Base-by-base conservation (phyloP, 805 yeast genomes). In the Clavispora vitiphila region DNA sequence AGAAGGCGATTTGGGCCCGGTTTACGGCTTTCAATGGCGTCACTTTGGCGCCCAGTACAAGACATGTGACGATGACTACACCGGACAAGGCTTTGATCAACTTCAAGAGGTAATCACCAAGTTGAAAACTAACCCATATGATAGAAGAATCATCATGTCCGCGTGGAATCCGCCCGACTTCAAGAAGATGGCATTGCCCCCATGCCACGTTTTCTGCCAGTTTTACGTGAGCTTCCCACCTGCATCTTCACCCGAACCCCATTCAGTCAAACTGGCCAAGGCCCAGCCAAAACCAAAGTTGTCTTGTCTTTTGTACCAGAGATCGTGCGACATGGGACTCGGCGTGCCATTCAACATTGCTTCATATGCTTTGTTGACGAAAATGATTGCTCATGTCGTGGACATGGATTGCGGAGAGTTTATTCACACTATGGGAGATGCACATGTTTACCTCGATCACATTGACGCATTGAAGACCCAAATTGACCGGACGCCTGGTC, bases 121-220 rank as follows among this genome's bases (percentile, higher is more conserved):
- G 48, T 69, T 93, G 50, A 88, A 83, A 55, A 85, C 78, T 6
- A 89, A 86, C 56, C 99, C 99, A 3, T 87, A 86, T 57, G 98
- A 93, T 62, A 77, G 99, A 58, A 74, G 99, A 62, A 88, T 93
- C 54, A 88, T 93, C 43, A 67, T 93, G 77, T 83, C 95, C 35
- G 99, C 99, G 0, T 93, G 99, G 99, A 93, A 93, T 57, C 99
- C 99, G 3, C 90, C 96, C 2, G 99, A 90, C 55, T 86, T 91
- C 58, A 74, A 79, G 39, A 72, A 80, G 48, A 93, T 93, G 99
- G 99, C 99, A 0, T 72, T 93, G 40, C 99, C 99, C 10, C 99
- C 99, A 21, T 93, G 99, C 58, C 99, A 93, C 63, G 95, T 93
- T 19, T 86, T 93, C 58, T 82, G 95, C 42, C 99, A 93, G 64